Conservation (phyloP, 257 asterid species). For the Fraxinus pennsylvanica region DNA sequence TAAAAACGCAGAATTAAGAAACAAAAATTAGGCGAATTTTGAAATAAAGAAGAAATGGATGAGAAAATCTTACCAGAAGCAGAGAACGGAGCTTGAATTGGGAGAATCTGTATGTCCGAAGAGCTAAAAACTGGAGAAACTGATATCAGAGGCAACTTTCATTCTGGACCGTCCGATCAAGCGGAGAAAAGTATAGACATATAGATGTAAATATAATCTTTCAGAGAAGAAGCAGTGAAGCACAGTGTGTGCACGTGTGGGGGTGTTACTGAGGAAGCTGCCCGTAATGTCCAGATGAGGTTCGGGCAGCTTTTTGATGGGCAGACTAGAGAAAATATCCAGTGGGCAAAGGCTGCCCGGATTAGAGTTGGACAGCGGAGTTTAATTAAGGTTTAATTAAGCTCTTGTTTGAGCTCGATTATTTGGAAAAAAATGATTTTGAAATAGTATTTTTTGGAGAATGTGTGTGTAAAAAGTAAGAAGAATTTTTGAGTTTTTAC, state of each 20-base stretch:
- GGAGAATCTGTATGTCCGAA: constrained; percentile 33
- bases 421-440: too few relatives aligned
- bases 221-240: constrained; percentile 19
- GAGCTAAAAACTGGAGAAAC: constrained; percentile 35
- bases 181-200: constrained; percentile 34
- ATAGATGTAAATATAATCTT: constrained; percentile 3
- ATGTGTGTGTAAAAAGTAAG: too few relatives aligned
- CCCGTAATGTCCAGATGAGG: constrained; percentile 44
- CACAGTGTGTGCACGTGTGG: constrained; percentile 11
- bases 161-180: constrained; percentile 58
- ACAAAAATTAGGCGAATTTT: neutral
- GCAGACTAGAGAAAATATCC: constrained; percentile 22
- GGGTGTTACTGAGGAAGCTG: constrained; percentile 40
- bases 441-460: too few relatives aligned
- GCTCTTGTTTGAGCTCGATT: too few relatives aligned
- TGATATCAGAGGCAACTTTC: constrained; percentile 38
- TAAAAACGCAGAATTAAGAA: neutral
- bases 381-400: constrained; percentile 4
- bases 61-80: constrained; percentile 34
- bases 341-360: constrained; percentile 32
- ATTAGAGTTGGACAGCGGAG: neutral
- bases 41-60: neutral
- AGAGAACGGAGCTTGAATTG: constrained; percentile 46
- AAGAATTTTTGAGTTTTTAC: too few relatives aligned
- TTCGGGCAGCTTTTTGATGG: constrained; percentile 42